A percentile compares a stretch with the other conserved stretches of the same genome.
Conservation (phyloP, 345 rosid genomes). For the Psidium guajava region DNA sequence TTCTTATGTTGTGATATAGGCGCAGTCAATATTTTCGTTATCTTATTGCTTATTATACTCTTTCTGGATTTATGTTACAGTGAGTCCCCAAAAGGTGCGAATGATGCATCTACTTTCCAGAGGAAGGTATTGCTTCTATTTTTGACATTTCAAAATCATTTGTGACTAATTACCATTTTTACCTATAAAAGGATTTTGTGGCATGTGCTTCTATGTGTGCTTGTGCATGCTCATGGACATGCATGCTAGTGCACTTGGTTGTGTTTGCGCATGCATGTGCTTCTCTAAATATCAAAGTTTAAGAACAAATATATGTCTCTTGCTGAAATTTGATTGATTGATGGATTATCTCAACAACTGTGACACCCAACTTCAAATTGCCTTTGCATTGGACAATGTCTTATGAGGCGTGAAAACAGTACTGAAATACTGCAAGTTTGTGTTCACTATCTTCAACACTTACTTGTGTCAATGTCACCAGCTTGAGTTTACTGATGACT, state of each 20-base stretch:
- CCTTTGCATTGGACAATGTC: neutral
- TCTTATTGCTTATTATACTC: neutral
- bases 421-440: neutral
- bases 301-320: neutral
- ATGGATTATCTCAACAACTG: neutral
- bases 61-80: constrained; percentile 30
- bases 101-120: constrained; percentile 97
- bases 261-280: neutral
- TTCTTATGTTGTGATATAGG: neutral
- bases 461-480: neutral
- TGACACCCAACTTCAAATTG: neutral
- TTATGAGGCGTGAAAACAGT: neutral
- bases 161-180: neutral
- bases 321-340: neutral
- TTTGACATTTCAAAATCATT: neutral
- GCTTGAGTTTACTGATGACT: neutral
- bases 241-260: neutral
- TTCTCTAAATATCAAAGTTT: neutral
- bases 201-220: neutral
- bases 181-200: neutral
- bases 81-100: constrained; percentile 96
- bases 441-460: neutral
- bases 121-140: constrained; percentile 53
- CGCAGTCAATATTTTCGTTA: neutral
- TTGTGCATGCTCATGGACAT: neutral